Base-by-base conservation (phyloP, 441 rosid species). In the Adansonia gregorii region DNA sequence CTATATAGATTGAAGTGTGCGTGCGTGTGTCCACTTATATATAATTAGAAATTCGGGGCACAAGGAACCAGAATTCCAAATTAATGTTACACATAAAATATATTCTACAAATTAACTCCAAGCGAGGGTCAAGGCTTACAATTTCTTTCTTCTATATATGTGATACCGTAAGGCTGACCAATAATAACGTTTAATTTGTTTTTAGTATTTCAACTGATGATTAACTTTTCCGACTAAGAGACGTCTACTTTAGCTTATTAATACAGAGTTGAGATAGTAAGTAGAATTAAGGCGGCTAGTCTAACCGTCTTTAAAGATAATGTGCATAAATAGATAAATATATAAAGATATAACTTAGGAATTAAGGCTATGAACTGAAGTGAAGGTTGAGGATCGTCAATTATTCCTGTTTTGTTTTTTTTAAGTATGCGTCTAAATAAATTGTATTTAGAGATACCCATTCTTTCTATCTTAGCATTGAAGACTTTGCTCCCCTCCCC, bases 281-380 rank as follows among this genome's bases (percentile, higher is more conserved):
- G 67, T 63, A 63, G 43, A n/a, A 41, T 65, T 39, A 63, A 31
- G 67, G 67, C 67, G 67, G 67, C 67, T 27, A 65, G 41, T 39
- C 45, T 65, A 65, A 11, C 11, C 15, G 0, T 20, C 3, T 20
- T 59, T 8, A 20, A 8, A 8, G 19, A 56, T 17, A 55, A 45
- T 9, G 3, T 35, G 3, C 39, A 35, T 35, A 35, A 35, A 35
- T 35, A 35, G 39, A 35, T 35, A 35, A 9, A 60, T 0, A 12
- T 10, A 11, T 9, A 45, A 17, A 19, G 2, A 1, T 14, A 10
- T 31, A 67, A 67, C n/a, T 67, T 45, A 35, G 66, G 41, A 41
- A 41, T 41, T 6, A 60, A 24, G 41, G 3, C n/a, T 60, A 20
- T 7, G 60, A 56, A 41, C 6, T 46, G 12, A 46, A 55, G 17